Conservation (phyloP, 1,284 basidiomycete genomes). For the Mycosarcoma mackinlayi region DNA sequence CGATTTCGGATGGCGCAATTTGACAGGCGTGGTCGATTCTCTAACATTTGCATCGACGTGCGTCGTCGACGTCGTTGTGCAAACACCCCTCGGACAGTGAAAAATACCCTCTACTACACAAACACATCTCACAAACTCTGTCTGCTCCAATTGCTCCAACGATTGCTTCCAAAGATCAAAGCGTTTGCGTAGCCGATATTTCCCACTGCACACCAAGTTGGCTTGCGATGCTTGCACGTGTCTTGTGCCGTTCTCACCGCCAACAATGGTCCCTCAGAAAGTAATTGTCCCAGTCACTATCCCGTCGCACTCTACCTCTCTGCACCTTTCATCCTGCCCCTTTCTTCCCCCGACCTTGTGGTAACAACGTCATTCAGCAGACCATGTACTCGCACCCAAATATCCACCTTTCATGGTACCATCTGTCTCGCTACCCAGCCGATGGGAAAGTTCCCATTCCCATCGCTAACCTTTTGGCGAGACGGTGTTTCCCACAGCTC, state of each 20-base stretch:
- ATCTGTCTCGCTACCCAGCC: conserved; percentile 1
- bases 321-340: neutral
- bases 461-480: conserved; percentile 12
- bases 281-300: too few species aligned
- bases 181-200: too few species aligned
- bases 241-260: too few species aligned
- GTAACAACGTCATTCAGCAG: neutral
- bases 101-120: too few species aligned
- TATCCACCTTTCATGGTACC: neutral
- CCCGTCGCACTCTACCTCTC: too few species aligned
- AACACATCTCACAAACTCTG: neutral
- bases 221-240: too few species aligned
- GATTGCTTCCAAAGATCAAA: too few species aligned
- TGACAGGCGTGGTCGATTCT: neutral
- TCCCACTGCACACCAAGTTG: too few species aligned
- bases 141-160: too few species aligned
- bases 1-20: neutral
- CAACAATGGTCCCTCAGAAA: too few species aligned
- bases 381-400: neutral
- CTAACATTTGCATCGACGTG: neutral
- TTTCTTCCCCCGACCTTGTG: neutral
- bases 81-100: too few species aligned
- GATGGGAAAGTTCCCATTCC: conserved; percentile 24
- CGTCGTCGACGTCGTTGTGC: neutral
- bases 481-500: neutral